Evolutionary conservation across 1,284 basidiomycete species (phyloP), one percentile per base, ranked within the genome.

Genomic region (Marasmius fiardii): DNA sequence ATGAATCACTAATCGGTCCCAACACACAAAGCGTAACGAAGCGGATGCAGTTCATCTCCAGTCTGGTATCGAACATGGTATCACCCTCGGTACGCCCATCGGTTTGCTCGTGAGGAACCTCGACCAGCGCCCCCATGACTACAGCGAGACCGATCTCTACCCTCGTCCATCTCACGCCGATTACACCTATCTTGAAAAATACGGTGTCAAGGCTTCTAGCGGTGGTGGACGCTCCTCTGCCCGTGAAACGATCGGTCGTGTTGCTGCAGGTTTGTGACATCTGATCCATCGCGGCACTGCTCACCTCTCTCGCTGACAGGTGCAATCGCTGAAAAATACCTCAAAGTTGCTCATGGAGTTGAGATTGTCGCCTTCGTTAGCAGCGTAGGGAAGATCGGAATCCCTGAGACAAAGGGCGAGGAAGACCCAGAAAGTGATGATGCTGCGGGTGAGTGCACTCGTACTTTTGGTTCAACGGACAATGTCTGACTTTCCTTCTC

Each of bases 341-440:
- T 99, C 53, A 92, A 87, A 65, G 75, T 86, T 57, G 94, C 87
- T 8, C 90, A 90, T 68, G 93, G 93, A 20, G 83, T 98, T 58
- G 94, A 98, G 72, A 95, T 99, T 62, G 92, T 99, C 37, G 95
- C 95, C 0, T 98, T 99, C 67, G 96, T 98, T 31, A 93, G 92
- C 2, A 95, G 92, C 4, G 97, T 98, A 3, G 97, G 97, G 55
- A 96, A 95, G 69, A 81, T 98, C 51, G 87, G 90, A 64, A 77
- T 99, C 28, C 88, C 90, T 2, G 74, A 80, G 1, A 68, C 71
- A 11, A 67, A 77, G 39, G 70, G 72, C 34, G 71, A 74, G 52
- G 68, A 67, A 21, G 76, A 79, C 53, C 80, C 85, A 45, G 83
- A 90, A 56, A 75, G 83, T 58, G 89, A 92, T 63, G 82, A 86